These are phyloP conservation scores for Linaria vulgaris DNA, from an alignment of 257 asterid species.

Conservation along the genomic window DNA sequence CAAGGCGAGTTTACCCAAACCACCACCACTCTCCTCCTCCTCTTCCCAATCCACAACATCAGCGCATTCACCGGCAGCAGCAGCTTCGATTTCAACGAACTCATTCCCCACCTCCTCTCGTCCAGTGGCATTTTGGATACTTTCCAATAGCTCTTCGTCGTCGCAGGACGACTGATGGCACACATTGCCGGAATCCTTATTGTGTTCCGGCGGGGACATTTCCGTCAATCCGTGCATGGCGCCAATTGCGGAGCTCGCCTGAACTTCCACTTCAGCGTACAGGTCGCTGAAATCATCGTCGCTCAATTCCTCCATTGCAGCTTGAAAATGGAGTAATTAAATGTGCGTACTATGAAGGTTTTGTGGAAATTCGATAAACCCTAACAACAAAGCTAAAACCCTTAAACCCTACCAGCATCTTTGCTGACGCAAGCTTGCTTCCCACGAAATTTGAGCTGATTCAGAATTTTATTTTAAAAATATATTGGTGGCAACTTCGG, in stretches of 20 bases:
- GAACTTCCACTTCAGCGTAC: slow-evolving; percentile 57
- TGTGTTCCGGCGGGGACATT: slow-evolving; percentile 19
- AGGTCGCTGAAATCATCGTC: slow-evolving; percentile 65
- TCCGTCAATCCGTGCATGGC: slow-evolving; percentile 30
- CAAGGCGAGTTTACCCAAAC: slow-evolving; percentile 20
- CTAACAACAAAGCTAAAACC: neutral
- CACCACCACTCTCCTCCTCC: slow-evolving; percentile 16
- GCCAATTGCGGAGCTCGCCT: slow-evolving; percentile 50
- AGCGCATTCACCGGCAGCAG: slow-evolving; percentile 17
- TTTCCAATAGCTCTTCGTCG: neutral
- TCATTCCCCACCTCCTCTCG: slow-evolving; percentile 2
- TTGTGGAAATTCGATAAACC: too few relatives aligned
- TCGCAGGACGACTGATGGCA: neutral
- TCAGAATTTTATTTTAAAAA: too few relatives aligned
- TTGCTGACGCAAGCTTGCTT: neutral
- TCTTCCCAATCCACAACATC: slow-evolving; percentile 16
- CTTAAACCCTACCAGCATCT: neutral
- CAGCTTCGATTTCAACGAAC: slow-evolving; percentile 8
- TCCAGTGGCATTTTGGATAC: neutral
- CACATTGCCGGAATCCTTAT: slow-evolving; percentile 10
- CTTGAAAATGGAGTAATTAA: neutral
- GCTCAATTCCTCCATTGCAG: slow-evolving; percentile 38
- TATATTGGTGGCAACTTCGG: too few relatives aligned
- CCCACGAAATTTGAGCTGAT: neutral
- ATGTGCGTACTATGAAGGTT: neutral